Evolutionary conservation across 768 basidiomycete genomes (phyloP), one percentile per base, ranked within the genome.

Genomic region (Phylloporus arenicola): DNA sequence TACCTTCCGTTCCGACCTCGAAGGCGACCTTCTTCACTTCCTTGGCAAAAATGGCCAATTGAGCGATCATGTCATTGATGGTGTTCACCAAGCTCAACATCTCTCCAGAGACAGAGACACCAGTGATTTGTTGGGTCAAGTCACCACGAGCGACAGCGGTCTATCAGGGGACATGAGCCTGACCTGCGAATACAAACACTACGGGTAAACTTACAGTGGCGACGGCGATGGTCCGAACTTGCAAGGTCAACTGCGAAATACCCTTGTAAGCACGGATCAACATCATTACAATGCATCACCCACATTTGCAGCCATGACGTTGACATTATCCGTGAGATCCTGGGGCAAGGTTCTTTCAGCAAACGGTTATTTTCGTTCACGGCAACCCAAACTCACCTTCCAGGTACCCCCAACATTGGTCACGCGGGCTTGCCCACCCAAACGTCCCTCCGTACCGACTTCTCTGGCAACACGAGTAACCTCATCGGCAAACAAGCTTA

Each of bases 1-100:
- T 97, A n/a, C 96, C 95, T 63, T 97, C 93, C 13, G 95, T 97
- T 41, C 95, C 95, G 63, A 99, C 95, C 68, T 99, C 94, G 30
- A 92, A 75, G 2, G 96, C 96, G 47, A 99, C 95, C 63, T 95
- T 90, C 70, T 93, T 97, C 51, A 97, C 86, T 62, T 88, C 84
- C 24, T 80, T 77, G 43, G 84, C 84, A 65, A 86, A 87, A 58
- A 82, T 79, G 16, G 81, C 81, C 50, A 83, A 67, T 51, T 81
- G 78, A 57, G 81, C 82, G 59, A 83, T 83, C 83, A 83, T 84
- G 67, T 87, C 85, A 70, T 97, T 97, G 81, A 98, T 98, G 16
- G 96, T 98, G 70, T 93, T 92, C 44, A 96, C 94, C 57, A 99
- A 75, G 56, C 83, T 86, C n/a, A 95, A 74, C 75, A 98, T 95